These are phyloP conservation scores for Hypomyces rosellus DNA, from an alignment of 2,329 filamentous ascomycete species.

Conservation along the genomic window DNA sequence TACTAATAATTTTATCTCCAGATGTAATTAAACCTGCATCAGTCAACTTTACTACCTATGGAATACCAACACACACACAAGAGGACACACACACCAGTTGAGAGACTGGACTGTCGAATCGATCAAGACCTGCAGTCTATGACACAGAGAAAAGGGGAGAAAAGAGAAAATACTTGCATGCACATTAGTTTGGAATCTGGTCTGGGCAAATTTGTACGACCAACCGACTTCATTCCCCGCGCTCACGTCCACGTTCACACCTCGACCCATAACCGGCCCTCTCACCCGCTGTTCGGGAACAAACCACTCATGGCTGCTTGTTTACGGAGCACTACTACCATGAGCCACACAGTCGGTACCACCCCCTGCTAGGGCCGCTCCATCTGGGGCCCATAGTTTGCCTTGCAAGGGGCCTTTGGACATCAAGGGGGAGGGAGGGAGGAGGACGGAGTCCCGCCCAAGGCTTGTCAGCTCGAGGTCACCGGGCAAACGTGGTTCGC, in stretches of 20 bases:
- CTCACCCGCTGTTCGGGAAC: background rate
- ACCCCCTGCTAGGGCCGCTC: background rate
- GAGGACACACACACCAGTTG: no score
- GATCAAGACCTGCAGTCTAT: no score
- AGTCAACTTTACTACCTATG: no score
- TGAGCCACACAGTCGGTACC: background rate
- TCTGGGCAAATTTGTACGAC: background rate
- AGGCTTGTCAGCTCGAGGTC: background rate
- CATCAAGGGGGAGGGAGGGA: background rate
- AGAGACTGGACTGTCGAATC: no score
- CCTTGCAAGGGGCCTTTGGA: background rate
- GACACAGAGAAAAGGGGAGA: no score
- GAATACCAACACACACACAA: no score
- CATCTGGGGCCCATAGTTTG: background rate
- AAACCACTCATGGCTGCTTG: background rate
- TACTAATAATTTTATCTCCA: no score
- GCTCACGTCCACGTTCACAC: background rate
- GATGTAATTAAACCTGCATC: no score
- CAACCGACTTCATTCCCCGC: background rate
- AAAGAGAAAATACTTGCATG: no score
- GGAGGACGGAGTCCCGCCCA: background rate
- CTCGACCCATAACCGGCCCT: background rate
- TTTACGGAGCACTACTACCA: background rate
- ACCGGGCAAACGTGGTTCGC: background rate
- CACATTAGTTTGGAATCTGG: background rate